phyloP scores from a whole-genome alignment of 2,329 filamentous ascomycete genomes.

The Penicillium sp. region DNA sequence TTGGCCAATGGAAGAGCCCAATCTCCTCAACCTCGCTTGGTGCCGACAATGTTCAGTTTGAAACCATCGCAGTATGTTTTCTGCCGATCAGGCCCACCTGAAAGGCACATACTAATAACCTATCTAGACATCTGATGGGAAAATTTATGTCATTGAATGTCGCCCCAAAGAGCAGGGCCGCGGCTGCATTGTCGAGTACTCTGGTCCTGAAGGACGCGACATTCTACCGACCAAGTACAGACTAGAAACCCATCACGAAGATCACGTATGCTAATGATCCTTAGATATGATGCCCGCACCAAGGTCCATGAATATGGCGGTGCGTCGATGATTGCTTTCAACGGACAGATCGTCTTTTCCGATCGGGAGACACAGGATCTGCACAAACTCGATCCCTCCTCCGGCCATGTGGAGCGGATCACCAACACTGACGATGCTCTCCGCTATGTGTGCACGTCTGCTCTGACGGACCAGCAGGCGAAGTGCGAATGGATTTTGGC shows the following conservation, averaged over 20 bases:
- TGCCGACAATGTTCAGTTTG: constrained; percentile 22
- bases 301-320: neutral
- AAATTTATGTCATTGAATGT: constrained; percentile 31
- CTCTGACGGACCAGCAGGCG: constrained; percentile 28
- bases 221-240: constrained; percentile 25
- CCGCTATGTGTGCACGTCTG: neutral
- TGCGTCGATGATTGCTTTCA: neutral
- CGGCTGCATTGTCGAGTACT: constrained; percentile 43
- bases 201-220: constrained; percentile 4
- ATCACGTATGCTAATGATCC: neutral
- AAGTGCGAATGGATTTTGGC: constrained; percentile 46
- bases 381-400: neutral
- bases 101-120: neutral
- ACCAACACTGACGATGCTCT: neutral
- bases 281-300: neutral
- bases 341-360: neutral
- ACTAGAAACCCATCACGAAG: neutral
- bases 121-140: neutral
- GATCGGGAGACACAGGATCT: neutral
- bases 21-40: constrained; percentile 24
- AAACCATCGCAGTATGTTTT: constrained; percentile 13
- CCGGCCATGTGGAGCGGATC: neutral
- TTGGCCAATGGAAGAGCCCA: constrained; percentile 38
- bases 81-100: constrained; percentile 7
- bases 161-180: constrained; percentile 39